phyloP scores from a whole-genome alignment of 2,329 filamentous ascomycete species.

The Colletotrichum karsti region DNA sequence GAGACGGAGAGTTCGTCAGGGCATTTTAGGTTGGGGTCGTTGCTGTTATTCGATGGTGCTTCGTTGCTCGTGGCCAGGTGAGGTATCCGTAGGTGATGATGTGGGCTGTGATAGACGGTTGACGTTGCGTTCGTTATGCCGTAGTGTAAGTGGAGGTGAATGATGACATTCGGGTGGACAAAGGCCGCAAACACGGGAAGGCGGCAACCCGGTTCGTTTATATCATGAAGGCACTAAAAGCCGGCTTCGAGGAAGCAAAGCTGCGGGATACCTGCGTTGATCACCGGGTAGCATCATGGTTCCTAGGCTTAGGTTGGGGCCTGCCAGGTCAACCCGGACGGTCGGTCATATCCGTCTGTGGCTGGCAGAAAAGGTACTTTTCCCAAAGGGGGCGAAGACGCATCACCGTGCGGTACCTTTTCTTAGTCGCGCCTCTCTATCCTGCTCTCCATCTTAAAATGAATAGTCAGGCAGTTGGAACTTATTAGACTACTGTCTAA shows the following conservation, averaged over 20 bases:
- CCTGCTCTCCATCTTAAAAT: not conserved
- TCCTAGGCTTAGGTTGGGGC: too few relatives aligned
- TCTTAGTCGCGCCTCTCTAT: too few relatives aligned
- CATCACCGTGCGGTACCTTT: not conserved
- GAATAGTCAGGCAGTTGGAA: not conserved
- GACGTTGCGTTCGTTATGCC: slow-evolving; percentile 15
- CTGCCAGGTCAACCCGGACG: slow-evolving; percentile 17
- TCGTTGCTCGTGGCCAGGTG: not conserved
- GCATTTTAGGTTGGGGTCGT: not conserved
- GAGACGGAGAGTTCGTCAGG: not conserved
- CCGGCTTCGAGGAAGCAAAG: not conserved
- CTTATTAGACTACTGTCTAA: not conserved
- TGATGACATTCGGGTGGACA: slow-evolving; percentile 9
- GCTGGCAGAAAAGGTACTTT: not conserved
- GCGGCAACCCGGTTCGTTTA: slow-evolving; percentile 19
- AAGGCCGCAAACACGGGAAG: not conserved
- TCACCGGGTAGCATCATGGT: not conserved
- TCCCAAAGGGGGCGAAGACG: not conserved
- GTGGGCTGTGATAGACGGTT: slow-evolving; percentile 8
- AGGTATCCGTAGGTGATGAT: not conserved
- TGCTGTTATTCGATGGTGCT: not conserved
- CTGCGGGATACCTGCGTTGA: slow-evolving; percentile 7
- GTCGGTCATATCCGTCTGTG: slow-evolving; percentile 18
- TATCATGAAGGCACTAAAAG: slow-evolving; percentile 3
- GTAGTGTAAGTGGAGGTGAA: slow-evolving; percentile 8